Conservation (phyloP, 345 rosid species). For the Populus davidiana region DNA sequence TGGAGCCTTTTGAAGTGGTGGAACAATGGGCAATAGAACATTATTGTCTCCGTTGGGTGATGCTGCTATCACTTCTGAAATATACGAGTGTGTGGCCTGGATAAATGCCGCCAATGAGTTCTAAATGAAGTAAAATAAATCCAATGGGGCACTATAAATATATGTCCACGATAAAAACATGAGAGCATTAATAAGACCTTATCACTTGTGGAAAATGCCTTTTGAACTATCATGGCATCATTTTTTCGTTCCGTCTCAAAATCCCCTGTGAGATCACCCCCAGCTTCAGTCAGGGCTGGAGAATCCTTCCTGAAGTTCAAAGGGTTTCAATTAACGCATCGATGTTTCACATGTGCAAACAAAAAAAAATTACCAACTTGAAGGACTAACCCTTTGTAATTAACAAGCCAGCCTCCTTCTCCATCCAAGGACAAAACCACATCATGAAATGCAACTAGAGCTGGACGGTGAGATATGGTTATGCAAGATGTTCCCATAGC, state of each 20-base stretch:
- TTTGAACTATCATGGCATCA: conserved; percentile 90
- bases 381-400: conserved; percentile 63
- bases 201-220: conserved; percentile 65
- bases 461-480: conserved; percentile 98
- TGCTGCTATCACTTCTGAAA: conserved; percentile 58
- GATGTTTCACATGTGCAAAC: neutral
- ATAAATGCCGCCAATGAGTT: conserved; percentile 20
- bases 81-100: conserved; percentile 63
- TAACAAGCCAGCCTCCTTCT: conserved; percentile 93
- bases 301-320: conserved; percentile 62
- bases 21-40: conserved; percentile 57
- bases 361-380: conserved; percentile 9
- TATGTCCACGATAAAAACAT: neutral
- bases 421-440: conserved; percentile 93
- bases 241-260: conserved; percentile 64
- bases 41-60: conserved; percentile 51
- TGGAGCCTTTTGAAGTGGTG: conserved; percentile 59
- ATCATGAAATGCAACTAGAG: conserved; percentile 95
- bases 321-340: conserved; percentile 17
- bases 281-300: conserved; percentile 44
- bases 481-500: conserved; percentile 99
- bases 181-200: conserved; percentile 43
- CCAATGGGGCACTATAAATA: conserved; percentile 5
- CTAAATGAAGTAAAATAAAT: conserved; percentile 13
- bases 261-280: conserved; percentile 33